Evolutionary conservation across 352 stramenopile species (phyloP).

Genomic region (Phytophthora sp.): DNA sequence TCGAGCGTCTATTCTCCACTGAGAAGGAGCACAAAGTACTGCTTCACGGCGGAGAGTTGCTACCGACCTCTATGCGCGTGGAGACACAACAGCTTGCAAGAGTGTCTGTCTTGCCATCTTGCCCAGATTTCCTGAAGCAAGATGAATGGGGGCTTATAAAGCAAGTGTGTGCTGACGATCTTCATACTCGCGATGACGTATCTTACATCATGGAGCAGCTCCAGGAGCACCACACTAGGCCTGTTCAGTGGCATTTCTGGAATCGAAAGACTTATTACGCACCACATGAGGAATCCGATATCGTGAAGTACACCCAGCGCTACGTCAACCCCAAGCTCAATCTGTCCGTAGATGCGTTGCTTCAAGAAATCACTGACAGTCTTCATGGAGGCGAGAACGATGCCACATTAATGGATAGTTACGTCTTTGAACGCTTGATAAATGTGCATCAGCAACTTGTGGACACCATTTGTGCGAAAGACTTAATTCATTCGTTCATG

Average conservation of each 20-base stretch:
- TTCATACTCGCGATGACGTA: not conserved
- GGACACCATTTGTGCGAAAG: conserved; percentile 13
- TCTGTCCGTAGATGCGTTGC: conserved; percentile 3
- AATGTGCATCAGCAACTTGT: conserved; percentile 25
- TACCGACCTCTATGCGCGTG: not conserved
- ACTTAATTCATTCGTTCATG: conserved; percentile 15
- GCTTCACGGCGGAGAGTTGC: conserved; percentile 23
- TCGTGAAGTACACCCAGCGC: conserved; percentile 15
- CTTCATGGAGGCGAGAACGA: conserved; percentile 3
- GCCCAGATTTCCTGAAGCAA: conserved; percentile 18
- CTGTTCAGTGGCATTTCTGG: conserved; percentile 13
- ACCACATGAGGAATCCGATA: not conserved
- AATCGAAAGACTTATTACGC: conserved; percentile 15
- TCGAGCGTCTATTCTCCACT: conserved; percentile 23
- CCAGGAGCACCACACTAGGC: conserved; percentile 4
- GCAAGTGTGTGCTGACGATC: conserved; percentile 20
- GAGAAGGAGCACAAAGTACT: conserved; percentile 23
- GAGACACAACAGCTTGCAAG: not conserved
- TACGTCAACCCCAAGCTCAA: conserved; percentile 15
- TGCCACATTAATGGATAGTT: conserved; percentile 17
- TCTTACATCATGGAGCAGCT: conserved; percentile 17
- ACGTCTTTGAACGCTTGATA: conserved; percentile 17
- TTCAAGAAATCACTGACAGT: conserved; percentile 16
- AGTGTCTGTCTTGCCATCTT: not conserved
- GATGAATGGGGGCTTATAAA: conserved; percentile 19